Percentiles rank a stretch among this genome's conserved stretches.
Evolutionary conservation across 352 stramenopile genomes (phyloP).

Genomic region (Phytopythium ostracodes): DNA sequence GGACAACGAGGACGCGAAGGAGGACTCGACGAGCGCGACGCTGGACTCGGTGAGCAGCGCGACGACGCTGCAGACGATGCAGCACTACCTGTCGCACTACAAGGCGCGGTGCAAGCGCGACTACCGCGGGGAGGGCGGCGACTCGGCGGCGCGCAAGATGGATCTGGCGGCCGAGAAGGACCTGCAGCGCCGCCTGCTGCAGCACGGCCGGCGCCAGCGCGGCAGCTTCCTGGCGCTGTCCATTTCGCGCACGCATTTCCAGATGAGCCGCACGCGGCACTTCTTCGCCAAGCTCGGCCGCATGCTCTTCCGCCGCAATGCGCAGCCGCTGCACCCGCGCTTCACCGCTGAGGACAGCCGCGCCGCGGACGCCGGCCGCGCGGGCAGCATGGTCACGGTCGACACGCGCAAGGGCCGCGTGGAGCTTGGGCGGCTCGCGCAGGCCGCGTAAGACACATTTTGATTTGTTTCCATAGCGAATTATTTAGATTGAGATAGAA

Average conservation of each 20-base stretch:
- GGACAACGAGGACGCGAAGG: not conserved
- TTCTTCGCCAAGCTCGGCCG: slow-evolving; percentile 11
- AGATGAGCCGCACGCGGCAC: slow-evolving; percentile 6
- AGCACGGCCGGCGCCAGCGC: slow-evolving; percentile 3
- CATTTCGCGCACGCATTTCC: slow-evolving; percentile 8
- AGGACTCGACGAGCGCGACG: not conserved
- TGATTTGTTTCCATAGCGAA: not conserved
- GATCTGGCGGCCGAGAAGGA: slow-evolving; percentile 5
- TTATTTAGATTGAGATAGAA: slow-evolving; percentile 1
- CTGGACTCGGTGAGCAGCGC: slow-evolving; percentile 2
- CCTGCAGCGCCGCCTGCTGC: slow-evolving; percentile 10
- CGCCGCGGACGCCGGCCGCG: not conserved
- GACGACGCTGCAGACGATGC: not conserved
- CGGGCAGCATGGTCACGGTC: slow-evolving; percentile 4
- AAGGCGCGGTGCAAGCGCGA: slow-evolving; percentile 7
- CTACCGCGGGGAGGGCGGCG: slow-evolving; percentile 6
- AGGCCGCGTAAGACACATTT: not conserved
- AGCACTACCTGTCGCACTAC: slow-evolving; percentile 10
- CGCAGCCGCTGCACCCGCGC: not conserved
- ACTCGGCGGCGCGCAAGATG: slow-evolving; percentile 5
- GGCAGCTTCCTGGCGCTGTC: slow-evolving; percentile 6
- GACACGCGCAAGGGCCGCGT: slow-evolving; percentile 8
- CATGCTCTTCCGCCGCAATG: slow-evolving; percentile 6
- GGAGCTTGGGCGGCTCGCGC: slow-evolving; percentile 3
- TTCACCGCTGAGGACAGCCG: not conserved